Evolutionary conservation across 306 rosid species (phyloP).

Genomic region (Calophaca sinica): DNA sequence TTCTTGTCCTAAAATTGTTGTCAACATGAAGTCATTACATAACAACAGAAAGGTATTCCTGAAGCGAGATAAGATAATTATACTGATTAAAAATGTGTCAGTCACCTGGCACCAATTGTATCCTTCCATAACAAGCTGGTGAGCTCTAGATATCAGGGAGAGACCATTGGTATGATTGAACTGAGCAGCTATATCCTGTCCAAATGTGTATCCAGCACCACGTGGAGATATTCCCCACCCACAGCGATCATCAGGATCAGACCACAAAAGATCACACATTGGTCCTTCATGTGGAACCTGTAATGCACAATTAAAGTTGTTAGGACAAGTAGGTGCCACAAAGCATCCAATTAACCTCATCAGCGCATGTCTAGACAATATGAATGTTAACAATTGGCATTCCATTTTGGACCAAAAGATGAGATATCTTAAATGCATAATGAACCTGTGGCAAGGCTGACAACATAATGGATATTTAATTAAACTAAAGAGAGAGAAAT

Average conservation of each 20-base stretch:
- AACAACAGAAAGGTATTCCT: constrained; percentile 28
- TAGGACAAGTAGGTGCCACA: constrained; percentile 32
- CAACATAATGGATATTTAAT: neutral
- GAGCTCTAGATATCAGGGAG: constrained; percentile 93
- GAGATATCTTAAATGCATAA: constrained; percentile 22
- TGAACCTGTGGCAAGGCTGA: neutral
- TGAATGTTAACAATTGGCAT: neutral
- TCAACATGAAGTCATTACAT: constrained; percentile 30
- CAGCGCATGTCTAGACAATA: neutral
- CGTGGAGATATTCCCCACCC: constrained; percentile 99
- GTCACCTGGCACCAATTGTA: constrained; percentile 98
- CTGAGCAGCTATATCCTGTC: constrained; percentile 96
- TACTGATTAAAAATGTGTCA: constrained; percentile 8
- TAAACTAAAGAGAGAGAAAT: constrained; percentile 27
- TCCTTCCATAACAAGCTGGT: constrained; percentile 99
- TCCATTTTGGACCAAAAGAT: neutral
- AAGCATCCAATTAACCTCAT: constrained; percentile 18
- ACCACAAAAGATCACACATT: constrained; percentile 98
- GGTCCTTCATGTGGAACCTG: constrained; percentile 99
- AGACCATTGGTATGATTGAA: constrained; percentile 96
- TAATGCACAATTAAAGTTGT: constrained; percentile 36
- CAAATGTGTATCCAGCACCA: constrained; percentile 98
- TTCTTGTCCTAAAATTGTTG: constrained; percentile 76
- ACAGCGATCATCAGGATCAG: constrained; percentile 99
- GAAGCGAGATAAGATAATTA: neutral